Evolutionary conservation across 352 stramenopile species (phyloP), one percentile per base, ranked within the genome.

Genomic region (Phytopythium oedochilum): DNA sequence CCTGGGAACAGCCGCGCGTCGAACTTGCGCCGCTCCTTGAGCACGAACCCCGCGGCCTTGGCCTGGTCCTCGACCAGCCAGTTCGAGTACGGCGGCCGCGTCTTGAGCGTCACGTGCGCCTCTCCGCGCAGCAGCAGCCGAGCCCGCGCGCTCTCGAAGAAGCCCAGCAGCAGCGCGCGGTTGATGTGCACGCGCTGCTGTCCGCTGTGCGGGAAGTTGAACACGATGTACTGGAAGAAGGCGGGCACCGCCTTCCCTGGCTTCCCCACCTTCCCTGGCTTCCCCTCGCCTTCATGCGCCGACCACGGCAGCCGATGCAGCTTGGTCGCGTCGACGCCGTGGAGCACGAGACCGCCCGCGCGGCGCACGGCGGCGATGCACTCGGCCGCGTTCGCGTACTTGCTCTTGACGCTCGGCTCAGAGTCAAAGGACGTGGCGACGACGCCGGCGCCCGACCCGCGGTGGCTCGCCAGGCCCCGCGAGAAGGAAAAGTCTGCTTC

Each of bases 201-300:
- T 15, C 87, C 87, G 23, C 74, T 95, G 63, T 96, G 87, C 9
- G 87, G 87, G 60, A 96, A 96, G 62, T 96, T 95, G 63, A 95
- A 95, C 45, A 96, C 71, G 43, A 96, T 88, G 61, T 77, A 89
- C 53, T 89, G 71, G 61, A 96, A 96, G 26, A 85, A 81, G 22
- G 61, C 32, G 0, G 79, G 72, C 34, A 87, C 35, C 0, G 54
- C 66, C 47, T 43, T 26, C n/a, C n/a, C n/a, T n/a, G n/a, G n/a
- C 12, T n/a, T 43, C n/a, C 43, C 43, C 7, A 8, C 14, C 40
- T 68, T 69, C 18, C 65, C 31, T 1, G 34, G 1, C 15, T 12
- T 25, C 15, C 20, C 39, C 1, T 28, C 8, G 39, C 22, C 39
- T 9, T 6, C 39, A 17, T 18, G 39, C 22, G 42, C 42, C 0